Evolutionary conservation across 2,329 filamentous ascomycete species (phyloP), one percentile per base, ranked within the genome.

Genomic region (Orbilia ellipsospora): DNA sequence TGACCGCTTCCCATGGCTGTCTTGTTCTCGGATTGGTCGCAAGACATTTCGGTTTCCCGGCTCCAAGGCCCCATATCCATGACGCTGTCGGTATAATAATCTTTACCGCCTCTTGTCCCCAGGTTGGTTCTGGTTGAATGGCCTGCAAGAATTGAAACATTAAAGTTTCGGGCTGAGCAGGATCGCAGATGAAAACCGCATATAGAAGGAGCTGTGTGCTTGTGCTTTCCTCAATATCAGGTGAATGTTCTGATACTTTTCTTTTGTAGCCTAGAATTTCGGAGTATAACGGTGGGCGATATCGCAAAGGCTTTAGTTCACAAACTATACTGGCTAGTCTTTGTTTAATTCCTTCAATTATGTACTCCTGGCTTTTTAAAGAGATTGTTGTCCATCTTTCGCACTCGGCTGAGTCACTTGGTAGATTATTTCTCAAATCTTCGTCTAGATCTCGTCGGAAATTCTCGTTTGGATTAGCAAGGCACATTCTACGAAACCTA

Each of bases 301-400:
- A 44, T 15, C 23, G 7, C 2, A 42, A n/a, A n/a, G 23, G 8
- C 13, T 48, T n/a, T 16, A 6, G n/a, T 50, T 40, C 8, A 26
- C 15, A 48, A 23, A 23, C 23, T 4, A 36, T 5, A 7, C 7
- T 18, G 50, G 54, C 26, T 51, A 50, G 7, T 2, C 10, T n/a
- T 50, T 67, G 18, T 20, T 59, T 51, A 12, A 57, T 56, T n/a
- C 63, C 63, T 51, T 67, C 52, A 23, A 68, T 68, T 8, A 68
- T 68, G 20, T 60, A 60, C 23, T 28, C 13, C 16, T 60, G 64
- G 31, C 5, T 36, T 2, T 48, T 23, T 20, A 13, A 15, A 8
- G 52, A 56, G 3, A 57, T 36, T 12, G 20, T 7, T 15, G n/a
- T 26, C 63, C 63, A 66, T 3, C 26, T 10, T 7, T 16, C 15